Evolutionary conservation across 331 rosid genomes (phyloP).

Genomic region (Phaseolus coccineus): DNA sequence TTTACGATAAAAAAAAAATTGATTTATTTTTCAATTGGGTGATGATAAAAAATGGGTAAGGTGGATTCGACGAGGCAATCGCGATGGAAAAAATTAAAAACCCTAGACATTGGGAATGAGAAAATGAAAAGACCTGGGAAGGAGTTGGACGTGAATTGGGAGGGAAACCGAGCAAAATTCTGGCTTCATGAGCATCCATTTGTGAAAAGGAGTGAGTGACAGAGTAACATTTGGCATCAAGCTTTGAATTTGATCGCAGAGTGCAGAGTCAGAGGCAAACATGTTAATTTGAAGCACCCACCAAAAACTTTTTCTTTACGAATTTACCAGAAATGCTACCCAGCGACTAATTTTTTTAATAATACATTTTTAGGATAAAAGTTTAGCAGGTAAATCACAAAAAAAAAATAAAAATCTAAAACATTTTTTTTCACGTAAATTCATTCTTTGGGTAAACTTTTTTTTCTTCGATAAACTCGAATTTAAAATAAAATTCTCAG

Average conservation of each 20-base stretch:
- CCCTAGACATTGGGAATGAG: constrained; percentile 30
- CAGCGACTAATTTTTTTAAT: too few relatives aligned
- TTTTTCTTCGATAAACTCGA: too few relatives aligned
- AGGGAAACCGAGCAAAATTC: constrained; percentile 66
- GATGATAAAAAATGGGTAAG: not conserved
- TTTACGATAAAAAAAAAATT: not conserved
- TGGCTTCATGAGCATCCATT: constrained; percentile 68
- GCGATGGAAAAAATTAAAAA: constrained; percentile 17
- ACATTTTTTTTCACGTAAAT: too few relatives aligned
- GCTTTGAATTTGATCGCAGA: constrained; percentile 19
- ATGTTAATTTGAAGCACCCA: not conserved
- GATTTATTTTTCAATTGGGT: not conserved
- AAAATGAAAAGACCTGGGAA: constrained; percentile 47
- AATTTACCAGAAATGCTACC: too few relatives aligned
- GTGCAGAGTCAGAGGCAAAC: not conserved
- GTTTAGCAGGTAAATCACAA: too few relatives aligned
- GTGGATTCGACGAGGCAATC: constrained; percentile 20
- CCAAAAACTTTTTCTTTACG: not conserved
- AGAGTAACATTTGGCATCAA: constrained; percentile 13
- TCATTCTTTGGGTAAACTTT: too few relatives aligned
- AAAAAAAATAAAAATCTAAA: too few relatives aligned
- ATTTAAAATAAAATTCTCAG: too few relatives aligned
- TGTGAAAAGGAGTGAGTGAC: constrained; percentile 6
- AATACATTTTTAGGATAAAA: too few relatives aligned
- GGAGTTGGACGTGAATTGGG: constrained; percentile 60